Base-by-base conservation (phyloP, 176 grass and related monocot genomes). In the Aegilops sharonensis region DNA sequence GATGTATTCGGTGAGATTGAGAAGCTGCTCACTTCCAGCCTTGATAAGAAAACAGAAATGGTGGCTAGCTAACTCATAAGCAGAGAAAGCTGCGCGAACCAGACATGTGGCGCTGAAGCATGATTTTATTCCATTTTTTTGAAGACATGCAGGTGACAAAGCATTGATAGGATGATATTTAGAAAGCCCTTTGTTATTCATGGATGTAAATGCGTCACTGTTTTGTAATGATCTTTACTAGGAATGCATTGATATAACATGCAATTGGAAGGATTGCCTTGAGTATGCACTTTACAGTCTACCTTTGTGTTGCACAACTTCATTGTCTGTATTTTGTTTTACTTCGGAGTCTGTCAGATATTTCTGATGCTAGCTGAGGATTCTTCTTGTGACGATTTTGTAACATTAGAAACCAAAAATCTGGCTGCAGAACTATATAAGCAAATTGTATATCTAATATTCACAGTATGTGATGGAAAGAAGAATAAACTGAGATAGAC, bases 1-100 rank as follows among this genome's bases (percentile, higher is more conserved):
- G 89, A 85, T 68, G 92, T 99, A 14, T 96, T 99, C 87, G 64
- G 92, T 29, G 80, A 94, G 85, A 89, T 99, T 8, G 83, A 96
- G 61, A 90, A 90, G 80, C 90, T 67, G 32, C 73, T 99, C 50
- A 8, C 72, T 64, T 92, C 87, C n/a, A 87, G 80, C 75, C 80
- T 88, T 8, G 64, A 78, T 5, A 94, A 96, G 88, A 93, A 94
- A 93, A 81, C 25, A 57, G 78, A 80, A 85, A 25, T 45, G 11
- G 63, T 88, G 63, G 37, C 82, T 48, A 48, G 48, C 32, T 59
- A 59, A 37, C 32, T 1, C 70, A 11, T 88, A 71, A 91, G 18
- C 40, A 17, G 18, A 30, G 17, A 20, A 80, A 15, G 32, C 5
- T 27, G 70, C 5, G 9, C 12, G 5, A 27, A 30, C 15, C 42